Evolutionary conservation across 768 basidiomycete genomes (phyloP), one percentile per base, ranked within the genome.

Genomic region (Imleria badia): DNA sequence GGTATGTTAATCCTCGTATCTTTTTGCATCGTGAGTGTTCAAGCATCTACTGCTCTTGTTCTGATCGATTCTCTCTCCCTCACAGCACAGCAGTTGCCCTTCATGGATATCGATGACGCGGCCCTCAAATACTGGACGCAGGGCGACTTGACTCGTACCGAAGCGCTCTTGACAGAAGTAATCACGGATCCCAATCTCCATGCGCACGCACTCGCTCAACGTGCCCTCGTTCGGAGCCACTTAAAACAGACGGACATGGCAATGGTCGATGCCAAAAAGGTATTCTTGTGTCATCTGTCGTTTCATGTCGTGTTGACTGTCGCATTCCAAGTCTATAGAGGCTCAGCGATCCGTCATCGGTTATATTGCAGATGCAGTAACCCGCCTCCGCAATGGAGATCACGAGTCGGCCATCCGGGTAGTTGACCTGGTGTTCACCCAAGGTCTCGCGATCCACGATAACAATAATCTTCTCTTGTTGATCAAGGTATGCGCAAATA

Each of bases 281-380:
- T 56, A 22, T 33, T 0, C 4, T 20, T 9, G 3, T 0, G 0
- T 5, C n/a, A 14, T 22, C 11, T 19, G 1, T 17, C 22, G 1
- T 6, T 4, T 6, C 6, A 12, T 17, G 2, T 14, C 3, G 8
- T 26, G 6, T 29, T 58, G 39, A 58, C 43, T 2, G 6, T 33
- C 19, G 1, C 3, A 7, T 7, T 3, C 1, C 11, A 43, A 26
- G 60, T 62, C 61, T 11, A 29, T 55, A 12, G 10, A 59, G 4
- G 8, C 43, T 20, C 49, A 49, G 8, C 38, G 11, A 14, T 59
- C 61, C 1, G 40, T 50, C 1, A 43, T 61, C 3, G 60, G 51
- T 26, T 34, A 62, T 43, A 39, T 62, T 19, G 60, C 60, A 7
- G 17, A 26, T 1, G 50, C 55, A 10, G 39, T 58, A 2, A 49